Evolutionary conservation across 2,329 filamentous ascomycete species (phyloP).

Genomic region (Zalaria sp.): DNA sequence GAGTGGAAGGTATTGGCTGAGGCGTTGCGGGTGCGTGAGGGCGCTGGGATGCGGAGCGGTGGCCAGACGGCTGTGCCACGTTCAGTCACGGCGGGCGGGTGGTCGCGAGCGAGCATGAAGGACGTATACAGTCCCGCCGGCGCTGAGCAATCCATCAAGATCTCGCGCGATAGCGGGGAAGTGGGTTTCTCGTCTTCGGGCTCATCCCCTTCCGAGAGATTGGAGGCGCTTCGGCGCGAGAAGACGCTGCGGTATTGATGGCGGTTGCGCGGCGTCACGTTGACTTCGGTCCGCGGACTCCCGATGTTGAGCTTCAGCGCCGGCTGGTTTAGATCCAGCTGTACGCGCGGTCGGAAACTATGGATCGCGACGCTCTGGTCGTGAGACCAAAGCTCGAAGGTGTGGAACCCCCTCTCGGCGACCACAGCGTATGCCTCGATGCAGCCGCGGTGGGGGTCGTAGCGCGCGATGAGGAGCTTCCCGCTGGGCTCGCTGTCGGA

Average conservation of each 20-base stretch:
- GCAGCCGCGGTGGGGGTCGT: constrained; percentile 55
- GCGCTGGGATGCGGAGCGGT: constrained; percentile 52
- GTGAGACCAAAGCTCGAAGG: constrained; percentile 49
- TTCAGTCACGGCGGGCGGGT: constrained; percentile 27
- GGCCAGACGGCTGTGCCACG: constrained; percentile 51
- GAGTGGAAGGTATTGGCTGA: constrained; percentile 29
- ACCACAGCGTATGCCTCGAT: constrained; percentile 72
- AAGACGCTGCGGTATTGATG: neutral
- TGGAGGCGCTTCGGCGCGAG: constrained; percentile 24
- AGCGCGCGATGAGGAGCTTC: constrained; percentile 62
- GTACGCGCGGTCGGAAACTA: constrained; percentile 55
- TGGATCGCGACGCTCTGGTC: constrained; percentile 55
- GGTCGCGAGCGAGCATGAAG: constrained; percentile 49
- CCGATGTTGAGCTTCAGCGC: constrained; percentile 33
- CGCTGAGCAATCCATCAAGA: constrained; percentile 31
- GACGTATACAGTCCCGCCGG: constrained; percentile 44
- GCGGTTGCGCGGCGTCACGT: constrained; percentile 1
- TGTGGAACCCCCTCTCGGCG: constrained; percentile 43
- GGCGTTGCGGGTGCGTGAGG: constrained; percentile 40
- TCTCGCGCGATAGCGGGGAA: constrained; percentile 29
- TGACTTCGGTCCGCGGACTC: constrained; percentile 9
- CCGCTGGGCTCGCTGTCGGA: constrained; percentile 60
- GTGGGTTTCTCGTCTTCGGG: constrained; percentile 7
- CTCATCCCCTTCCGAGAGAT: neutral
- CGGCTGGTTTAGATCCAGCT: constrained; percentile 61